Evolutionary conservation across 495 filamentous ascomycete species (phyloP).

Genomic region (Halenospora varia): DNA sequence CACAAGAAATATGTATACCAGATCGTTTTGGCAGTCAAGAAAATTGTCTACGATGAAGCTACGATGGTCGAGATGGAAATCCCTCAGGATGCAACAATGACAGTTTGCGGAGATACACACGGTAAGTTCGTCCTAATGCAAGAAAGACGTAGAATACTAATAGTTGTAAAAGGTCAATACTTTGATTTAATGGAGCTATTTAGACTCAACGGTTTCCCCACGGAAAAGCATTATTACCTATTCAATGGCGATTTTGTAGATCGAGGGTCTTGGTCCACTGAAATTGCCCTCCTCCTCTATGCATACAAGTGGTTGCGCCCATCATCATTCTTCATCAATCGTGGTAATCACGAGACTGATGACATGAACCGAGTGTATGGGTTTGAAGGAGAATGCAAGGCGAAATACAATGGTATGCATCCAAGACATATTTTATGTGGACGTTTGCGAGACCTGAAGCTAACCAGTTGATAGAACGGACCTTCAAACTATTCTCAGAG

Average conservation of each 20-base stretch:
- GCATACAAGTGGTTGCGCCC: slow-evolving; percentile 96
- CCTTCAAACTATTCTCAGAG: slow-evolving; percentile 98
- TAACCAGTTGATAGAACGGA: slow-evolving; percentile 44
- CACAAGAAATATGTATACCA: slow-evolving; percentile 97
- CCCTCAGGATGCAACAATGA: slow-evolving; percentile 69
- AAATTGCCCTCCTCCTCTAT: slow-evolving; percentile 90
- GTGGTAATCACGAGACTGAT: slow-evolving; percentile 98
- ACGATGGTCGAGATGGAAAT: slow-evolving; percentile 97
- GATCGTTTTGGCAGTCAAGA: slow-evolving; percentile 84
- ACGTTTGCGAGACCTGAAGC: too few species aligned
- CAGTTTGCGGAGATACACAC: slow-evolving; percentile 97
- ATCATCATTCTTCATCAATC: slow-evolving; percentile 87
- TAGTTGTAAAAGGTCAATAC: slow-evolving; percentile 73
- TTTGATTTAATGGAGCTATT: slow-evolving; percentile 97
- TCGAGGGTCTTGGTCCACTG: slow-evolving; percentile 93
- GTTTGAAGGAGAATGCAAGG: slow-evolving; percentile 96
- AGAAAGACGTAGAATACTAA: background rate
- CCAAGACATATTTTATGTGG: too few species aligned
- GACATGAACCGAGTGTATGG: slow-evolving; percentile 99
- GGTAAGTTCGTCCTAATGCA: slow-evolving; percentile 45
- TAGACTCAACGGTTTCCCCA: slow-evolving; percentile 80
- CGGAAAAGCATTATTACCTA: slow-evolving; percentile 82
- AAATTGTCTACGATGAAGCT: slow-evolving; percentile 85
- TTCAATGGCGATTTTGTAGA: slow-evolving; percentile 99
- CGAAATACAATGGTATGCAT: slow-evolving; percentile 76